Evolutionary conservation across 495 filamentous ascomycete genomes (phyloP).

Genomic region (Parachaetomium inaequale): DNA sequence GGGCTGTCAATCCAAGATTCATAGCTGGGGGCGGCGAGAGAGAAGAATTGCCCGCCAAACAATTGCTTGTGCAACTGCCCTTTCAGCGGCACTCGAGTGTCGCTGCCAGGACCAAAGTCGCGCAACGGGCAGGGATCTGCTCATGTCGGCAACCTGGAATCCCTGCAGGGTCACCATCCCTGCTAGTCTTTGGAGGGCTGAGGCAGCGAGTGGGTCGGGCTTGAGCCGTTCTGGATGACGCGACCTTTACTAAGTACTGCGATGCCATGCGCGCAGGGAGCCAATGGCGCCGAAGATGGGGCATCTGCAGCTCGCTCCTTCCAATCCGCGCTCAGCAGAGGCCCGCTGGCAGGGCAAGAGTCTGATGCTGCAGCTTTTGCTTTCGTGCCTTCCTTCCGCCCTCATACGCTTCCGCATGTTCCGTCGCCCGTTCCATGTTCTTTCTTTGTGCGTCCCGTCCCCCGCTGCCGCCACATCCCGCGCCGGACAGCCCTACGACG

Average conservation of each 20-base stretch:
- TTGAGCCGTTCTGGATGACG: conserved; percentile 11
- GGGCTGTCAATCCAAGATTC: too few species aligned
- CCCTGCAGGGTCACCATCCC: not conserved
- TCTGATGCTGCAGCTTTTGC: not conserved
- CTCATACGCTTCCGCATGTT: not conserved
- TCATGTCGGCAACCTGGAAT: not conserved
- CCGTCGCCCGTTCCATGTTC: conserved; percentile 2
- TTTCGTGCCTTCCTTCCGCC: not conserved
- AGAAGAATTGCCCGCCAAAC: not conserved
- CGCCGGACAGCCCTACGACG: conserved; percentile 10
- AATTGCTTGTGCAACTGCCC: not conserved
- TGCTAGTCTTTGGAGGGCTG: not conserved
- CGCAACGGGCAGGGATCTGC: not conserved
- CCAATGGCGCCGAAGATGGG: not conserved
- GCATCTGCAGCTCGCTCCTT: conserved; percentile 7
- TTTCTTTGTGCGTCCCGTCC: conserved; percentile 4
- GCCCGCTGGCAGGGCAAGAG: not conserved
- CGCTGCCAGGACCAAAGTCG: not conserved
- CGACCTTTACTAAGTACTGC: not conserved
- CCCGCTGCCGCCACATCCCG: conserved; percentile 12
- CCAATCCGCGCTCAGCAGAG: not conserved
- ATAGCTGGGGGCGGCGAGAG: not conserved
- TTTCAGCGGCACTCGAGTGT: not conserved
- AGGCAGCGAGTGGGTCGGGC: conserved; percentile 1
- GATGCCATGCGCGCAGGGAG: conserved; percentile 7